phyloP scores from a whole-genome alignment of 1,284 basidiomycete genomes.

The Trichosporon coremiiforme region DNA sequence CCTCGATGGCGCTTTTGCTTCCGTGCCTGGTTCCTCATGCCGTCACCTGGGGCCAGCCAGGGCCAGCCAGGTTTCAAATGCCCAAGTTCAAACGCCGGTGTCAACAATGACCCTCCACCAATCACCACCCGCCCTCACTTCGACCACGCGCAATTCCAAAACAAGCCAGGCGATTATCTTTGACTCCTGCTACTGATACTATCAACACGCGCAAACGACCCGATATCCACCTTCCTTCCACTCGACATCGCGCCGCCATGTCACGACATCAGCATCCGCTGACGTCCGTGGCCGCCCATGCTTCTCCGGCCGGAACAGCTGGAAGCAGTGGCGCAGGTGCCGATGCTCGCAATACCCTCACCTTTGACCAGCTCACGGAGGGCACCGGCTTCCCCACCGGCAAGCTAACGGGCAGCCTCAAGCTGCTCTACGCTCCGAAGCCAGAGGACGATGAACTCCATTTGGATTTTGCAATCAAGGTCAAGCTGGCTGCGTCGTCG shows the following conservation, averaged over 20 bases:
- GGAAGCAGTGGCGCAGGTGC: neutral
- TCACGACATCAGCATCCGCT: slow-evolving; percentile 8
- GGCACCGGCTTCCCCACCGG: neutral
- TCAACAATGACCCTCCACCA: neutral
- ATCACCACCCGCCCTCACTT: neutral
- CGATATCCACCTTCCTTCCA: neutral
- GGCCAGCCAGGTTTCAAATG: slow-evolving; percentile 13
- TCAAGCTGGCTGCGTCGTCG: neutral
- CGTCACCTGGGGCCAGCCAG: neutral
- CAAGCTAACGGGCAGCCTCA: neutral
- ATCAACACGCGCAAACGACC: neutral
- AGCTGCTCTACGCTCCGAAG: neutral
- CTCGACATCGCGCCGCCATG: neutral
- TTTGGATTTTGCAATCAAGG: slow-evolving; percentile 11
- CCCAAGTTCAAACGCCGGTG: slow-evolving; percentile 10
- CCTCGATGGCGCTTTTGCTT: neutral
- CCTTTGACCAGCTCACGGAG: slow-evolving; percentile 1
- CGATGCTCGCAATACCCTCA: neutral
- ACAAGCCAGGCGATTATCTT: neutral
- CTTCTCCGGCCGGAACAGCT: neutral
- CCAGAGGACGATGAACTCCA: neutral
- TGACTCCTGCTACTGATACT: neutral
- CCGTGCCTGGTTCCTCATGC: slow-evolving; percentile 10
- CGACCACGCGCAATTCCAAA: slow-evolving; percentile 1
- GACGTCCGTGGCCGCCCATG: neutral